Conservation (phyloP, 2,329 filamentous ascomycete genomes). For the Fusarium chaquense region DNA sequence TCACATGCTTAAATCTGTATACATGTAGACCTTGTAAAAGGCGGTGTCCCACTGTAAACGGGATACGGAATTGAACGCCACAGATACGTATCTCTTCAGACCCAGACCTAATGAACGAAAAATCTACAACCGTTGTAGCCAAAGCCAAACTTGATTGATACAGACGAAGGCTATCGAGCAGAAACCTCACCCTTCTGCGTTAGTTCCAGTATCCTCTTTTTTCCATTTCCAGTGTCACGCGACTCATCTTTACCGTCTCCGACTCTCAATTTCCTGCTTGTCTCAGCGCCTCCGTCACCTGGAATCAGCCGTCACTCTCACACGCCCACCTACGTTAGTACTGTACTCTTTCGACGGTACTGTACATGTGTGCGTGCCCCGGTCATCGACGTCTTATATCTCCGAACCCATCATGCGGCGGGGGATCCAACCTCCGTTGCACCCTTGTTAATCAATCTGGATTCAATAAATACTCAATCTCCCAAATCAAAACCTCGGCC, state of each 20-base stretch:
- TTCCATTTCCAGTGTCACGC: constrained; percentile 39
- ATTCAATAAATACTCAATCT: constrained; percentile 61
- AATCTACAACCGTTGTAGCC: constrained; percentile 35
- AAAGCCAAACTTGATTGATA: constrained; percentile 38
- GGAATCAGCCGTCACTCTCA: constrained; percentile 40
- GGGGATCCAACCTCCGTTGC: constrained; percentile 68
- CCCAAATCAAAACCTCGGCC: constrained; percentile 38
- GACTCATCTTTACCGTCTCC: constrained; percentile 29
- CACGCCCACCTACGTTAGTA: constrained; percentile 19
- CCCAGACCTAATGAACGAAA: constrained; percentile 19
- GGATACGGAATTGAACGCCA: constrained; percentile 22
- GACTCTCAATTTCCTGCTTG: constrained; percentile 3
- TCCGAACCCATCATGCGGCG: constrained; percentile 65
- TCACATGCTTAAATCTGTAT: constrained; percentile 33
- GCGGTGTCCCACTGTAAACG: constrained; percentile 29
- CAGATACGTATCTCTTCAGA: constrained; percentile 39
- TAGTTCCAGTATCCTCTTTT: constrained; percentile 21
- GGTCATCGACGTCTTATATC: constrained; percentile 43
- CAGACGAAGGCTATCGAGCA: constrained; percentile 17
- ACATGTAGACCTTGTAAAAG: constrained; percentile 25
- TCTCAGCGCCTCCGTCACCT: constrained; percentile 30
- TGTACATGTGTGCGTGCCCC: constrained; percentile 43
- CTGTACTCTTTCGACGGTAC: constrained; percentile 12
- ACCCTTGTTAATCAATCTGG: constrained; percentile 66
- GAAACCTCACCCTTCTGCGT: constrained; percentile 24